These are phyloP conservation scores for Cladosporium oxysporum DNA, from an alignment of 2,329 filamentous ascomycete genomes.

Conservation along the genomic window DNA sequence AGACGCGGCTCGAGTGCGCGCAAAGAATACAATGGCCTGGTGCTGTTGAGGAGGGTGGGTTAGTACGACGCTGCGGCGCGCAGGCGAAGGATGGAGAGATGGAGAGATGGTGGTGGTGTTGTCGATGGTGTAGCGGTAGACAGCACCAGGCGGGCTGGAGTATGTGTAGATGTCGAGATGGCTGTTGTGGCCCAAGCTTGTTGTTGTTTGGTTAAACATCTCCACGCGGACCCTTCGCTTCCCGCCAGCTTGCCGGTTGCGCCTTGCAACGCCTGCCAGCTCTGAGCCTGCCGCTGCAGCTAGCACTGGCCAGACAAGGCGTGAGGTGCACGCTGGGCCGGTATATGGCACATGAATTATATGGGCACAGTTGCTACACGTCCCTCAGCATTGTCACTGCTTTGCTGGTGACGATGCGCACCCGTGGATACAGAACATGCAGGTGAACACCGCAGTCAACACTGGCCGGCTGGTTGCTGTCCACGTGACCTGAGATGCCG, in stretches of 20 bases:
- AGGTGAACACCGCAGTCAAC: background rate
- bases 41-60: conserved; percentile 16
- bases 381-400: background rate
- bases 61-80: conserved; percentile 12
- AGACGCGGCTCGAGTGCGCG: conserved; percentile 2
- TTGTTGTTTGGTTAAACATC: conserved; percentile 6
- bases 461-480: background rate
- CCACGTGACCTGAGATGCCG: background rate
- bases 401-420: background rate
- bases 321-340: background rate
- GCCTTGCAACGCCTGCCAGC: background rate
- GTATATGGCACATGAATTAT: background rate
- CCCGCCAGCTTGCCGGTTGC: conserved; percentile 2
- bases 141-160: background rate
- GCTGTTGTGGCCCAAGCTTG: background rate
- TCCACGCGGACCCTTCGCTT: background rate
- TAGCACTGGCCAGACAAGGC: background rate
- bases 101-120: background rate
- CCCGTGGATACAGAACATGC: background rate
- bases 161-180: background rate
- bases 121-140: background rate
- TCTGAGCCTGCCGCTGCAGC: background rate
- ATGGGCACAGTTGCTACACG: background rate
- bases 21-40: conserved; percentile 14
- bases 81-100: background rate